Base-by-base conservation (phyloP, 441 rosid genomes). In the Adansonia madagascariensis region DNA sequence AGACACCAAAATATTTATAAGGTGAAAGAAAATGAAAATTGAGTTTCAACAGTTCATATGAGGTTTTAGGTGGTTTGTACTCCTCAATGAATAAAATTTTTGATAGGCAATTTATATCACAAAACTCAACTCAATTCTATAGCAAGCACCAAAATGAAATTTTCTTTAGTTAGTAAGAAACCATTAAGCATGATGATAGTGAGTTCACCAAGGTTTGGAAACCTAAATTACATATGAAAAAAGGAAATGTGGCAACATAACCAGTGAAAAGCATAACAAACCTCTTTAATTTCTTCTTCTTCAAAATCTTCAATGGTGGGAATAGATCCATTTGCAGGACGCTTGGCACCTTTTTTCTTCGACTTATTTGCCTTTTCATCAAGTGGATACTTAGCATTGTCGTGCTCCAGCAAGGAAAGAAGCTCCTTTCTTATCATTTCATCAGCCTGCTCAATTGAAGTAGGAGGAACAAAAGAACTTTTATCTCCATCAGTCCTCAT, bases 331-430 rank as follows among this genome's bases (percentile, higher is more conserved):
- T 84, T 92, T 39, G 87, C 86, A 76, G 91, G 76, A 64, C 84
- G 88, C 82, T 93, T 97, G 74, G 47, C 78, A 75, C 88, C 95
- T 82, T 97, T 97, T 91, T 89, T 97, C 81, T 90, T 96, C 86
- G 87, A 95, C 82, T 77, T 89, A n/a, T 31, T 83, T 31, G 68
- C 74, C 83, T 91, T 94, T 71, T 83, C 98, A 68, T 93, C 97
- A 78, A 93, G 92, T 8, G 98, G 99, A 88, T 97, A 97, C 84
- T 97, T 94, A 56, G 97, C 94, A 92, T 91, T 94, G 80, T 97
- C 99, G 69, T 94, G 98, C 85, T 93, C 97, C 53, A 97, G 85
- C 78, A 97, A 84, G 66, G 77, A 73, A 4, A 97, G 80, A 73
- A 97, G 92, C 91, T 94, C 98, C 82, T 85, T 86, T 75, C 94